These are phyloP conservation scores for Penicillium sp. DNA, from an alignment of 2,329 filamentous ascomycete genomes.

Conservation along the genomic window DNA sequence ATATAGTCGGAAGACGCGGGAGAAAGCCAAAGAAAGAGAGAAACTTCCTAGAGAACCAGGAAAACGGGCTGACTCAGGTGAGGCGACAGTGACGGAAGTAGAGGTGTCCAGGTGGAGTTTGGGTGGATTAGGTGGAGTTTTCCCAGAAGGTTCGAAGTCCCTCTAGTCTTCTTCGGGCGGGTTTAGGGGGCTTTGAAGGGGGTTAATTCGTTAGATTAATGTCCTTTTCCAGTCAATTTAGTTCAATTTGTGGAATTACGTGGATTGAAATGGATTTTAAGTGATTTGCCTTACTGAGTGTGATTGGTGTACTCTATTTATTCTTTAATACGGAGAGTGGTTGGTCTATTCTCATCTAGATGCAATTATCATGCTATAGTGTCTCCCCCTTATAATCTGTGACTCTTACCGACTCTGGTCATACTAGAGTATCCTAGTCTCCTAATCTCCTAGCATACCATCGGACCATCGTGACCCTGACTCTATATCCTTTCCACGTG, in stretches of 20 bases:
- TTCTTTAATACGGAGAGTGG: too few species aligned
- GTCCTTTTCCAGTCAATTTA: not conserved
- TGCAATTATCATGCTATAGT: not conserved
- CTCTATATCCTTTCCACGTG: not conserved
- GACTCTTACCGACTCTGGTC: not conserved
- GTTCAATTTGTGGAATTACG: not conserved
- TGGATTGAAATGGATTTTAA: not conserved
- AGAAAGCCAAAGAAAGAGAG: constrained; percentile 12
- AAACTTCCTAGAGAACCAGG: constrained; percentile 8
- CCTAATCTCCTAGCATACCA: too few species aligned
- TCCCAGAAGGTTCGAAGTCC: constrained; percentile 24
- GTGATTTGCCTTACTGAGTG: not conserved
- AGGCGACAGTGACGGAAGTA: constrained; percentile 27
- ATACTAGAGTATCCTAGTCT: too few species aligned
- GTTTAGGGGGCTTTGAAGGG: not conserved
- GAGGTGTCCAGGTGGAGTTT: constrained; percentile 13
- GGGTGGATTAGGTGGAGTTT: constrained; percentile 16
- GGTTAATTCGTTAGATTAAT: not conserved
- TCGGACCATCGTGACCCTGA: not conserved
- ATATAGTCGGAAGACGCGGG: constrained; percentile 29
- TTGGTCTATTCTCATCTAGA: not conserved
- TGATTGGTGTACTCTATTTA: not conserved
- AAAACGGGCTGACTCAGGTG: constrained; percentile 25
- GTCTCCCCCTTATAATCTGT: not conserved
- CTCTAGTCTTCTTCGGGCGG: not conserved